Percentiles rank a stretch among this genome's conserved stretches.
These are phyloP conservation scores for Clonostachys byssicola DNA, from an alignment of 2,329 filamentous ascomycete species.

Conservation along the genomic window DNA sequence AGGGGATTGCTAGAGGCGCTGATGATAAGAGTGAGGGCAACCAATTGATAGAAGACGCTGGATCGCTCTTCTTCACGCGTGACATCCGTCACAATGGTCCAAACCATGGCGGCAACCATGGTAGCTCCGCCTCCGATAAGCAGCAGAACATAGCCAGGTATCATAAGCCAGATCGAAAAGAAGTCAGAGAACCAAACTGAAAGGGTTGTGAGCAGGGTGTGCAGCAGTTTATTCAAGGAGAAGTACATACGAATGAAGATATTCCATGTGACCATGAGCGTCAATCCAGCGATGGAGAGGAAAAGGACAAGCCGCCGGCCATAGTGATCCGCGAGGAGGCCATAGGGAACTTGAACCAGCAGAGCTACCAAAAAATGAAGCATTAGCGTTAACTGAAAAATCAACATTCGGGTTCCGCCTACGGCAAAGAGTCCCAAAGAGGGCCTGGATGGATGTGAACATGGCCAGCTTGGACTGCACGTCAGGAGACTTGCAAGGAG, in stretches of 20 bases:
- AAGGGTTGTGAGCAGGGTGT: constrained; percentile 6
- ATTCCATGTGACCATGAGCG: constrained; percentile 18
- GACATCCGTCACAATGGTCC: constrained; percentile 39
- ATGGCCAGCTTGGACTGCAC: constrained; percentile 49
- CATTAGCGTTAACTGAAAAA: too few species aligned
- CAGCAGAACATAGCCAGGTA: constrained; percentile 22
- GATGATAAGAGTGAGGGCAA: constrained; percentile 22
- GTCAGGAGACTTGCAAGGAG: constrained; percentile 26
- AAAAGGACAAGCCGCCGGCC: constrained; percentile 35
- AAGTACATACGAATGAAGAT: constrained; percentile 21
- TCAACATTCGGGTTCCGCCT: constrained; percentile 7
- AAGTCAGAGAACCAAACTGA: constrained; percentile 27
- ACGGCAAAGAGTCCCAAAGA: constrained; percentile 42
- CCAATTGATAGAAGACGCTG: constrained; percentile 32
- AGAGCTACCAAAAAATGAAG: constrained; percentile 18
- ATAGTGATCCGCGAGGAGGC: constrained; percentile 40
- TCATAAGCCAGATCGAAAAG: constrained; percentile 33
- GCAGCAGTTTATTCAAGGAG: too few species aligned
- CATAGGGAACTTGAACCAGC: constrained; percentile 37
- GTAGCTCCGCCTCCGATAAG: constrained; percentile 34
- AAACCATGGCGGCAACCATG: constrained; percentile 36
- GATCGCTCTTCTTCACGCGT: constrained; percentile 29
- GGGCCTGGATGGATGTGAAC: constrained; percentile 39
- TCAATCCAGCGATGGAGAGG: constrained; percentile 23
- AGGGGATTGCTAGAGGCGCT: constrained; percentile 32